A percentile compares a stretch with the other conserved stretches of the same genome.
These are phyloP conservation scores for Stagonosporopsis cucurbitacearum DNA, from an alignment of 2,329 filamentous ascomycete species.

Conservation along the genomic window DNA sequence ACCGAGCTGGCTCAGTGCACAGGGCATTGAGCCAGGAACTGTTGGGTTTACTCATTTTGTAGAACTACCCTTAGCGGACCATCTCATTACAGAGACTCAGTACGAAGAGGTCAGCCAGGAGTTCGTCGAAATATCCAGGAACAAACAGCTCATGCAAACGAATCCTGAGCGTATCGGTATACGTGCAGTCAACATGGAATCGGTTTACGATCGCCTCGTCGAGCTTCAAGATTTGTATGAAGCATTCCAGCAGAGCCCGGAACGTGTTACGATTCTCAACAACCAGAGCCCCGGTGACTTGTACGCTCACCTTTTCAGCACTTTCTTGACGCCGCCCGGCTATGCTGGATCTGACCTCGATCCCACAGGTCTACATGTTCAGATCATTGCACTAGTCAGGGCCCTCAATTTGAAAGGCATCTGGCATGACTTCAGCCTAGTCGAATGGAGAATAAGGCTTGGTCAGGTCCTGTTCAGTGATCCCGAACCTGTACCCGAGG, in stretches of 20 bases:
- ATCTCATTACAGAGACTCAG: conserved; percentile 56
- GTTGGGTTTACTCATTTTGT: conserved; percentile 73
- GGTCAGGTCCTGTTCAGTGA: conserved; percentile 74
- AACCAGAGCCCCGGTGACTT: conserved; percentile 60
- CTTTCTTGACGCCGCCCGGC: conserved; percentile 50
- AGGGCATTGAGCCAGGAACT: conserved; percentile 73
- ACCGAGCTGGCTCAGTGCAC: conserved; percentile 75
- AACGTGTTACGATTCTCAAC: conserved; percentile 59
- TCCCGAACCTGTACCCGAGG: conserved; percentile 28
- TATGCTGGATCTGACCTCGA: conserved; percentile 55
- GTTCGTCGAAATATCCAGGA: conserved; percentile 42
- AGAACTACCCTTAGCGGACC: conserved; percentile 69
- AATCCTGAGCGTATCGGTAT: conserved; percentile 50
- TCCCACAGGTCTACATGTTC: conserved; percentile 69
- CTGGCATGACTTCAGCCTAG: conserved; percentile 76
- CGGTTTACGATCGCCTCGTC: conserved; percentile 46
- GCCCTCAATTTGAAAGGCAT: conserved; percentile 69
- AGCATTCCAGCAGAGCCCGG: conserved; percentile 59
- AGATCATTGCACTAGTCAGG: conserved; percentile 72
- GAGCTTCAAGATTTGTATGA: conserved; percentile 62
- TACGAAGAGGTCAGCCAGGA: conserved; percentile 27
- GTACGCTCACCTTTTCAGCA: conserved; percentile 53
- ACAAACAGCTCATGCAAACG: conserved; percentile 53
- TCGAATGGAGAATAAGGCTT: conserved; percentile 76
- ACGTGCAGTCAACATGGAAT: conserved; percentile 38